Evolutionary conservation across 2,329 filamentous ascomycete species (phyloP), one percentile per base, ranked within the genome.

Genomic region (Moelleriella libera): DNA sequence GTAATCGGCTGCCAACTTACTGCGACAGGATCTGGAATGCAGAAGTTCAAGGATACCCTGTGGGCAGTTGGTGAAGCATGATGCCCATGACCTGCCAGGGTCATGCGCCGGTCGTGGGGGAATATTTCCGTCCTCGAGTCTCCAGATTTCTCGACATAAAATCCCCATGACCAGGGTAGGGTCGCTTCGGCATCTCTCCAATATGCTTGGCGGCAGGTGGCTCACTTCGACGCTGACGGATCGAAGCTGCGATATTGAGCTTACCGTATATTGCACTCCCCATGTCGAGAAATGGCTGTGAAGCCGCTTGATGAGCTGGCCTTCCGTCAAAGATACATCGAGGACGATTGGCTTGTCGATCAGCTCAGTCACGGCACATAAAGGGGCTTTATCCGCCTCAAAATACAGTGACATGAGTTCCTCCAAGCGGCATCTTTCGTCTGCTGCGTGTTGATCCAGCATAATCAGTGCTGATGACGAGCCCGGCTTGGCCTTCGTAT

Each of bases 361-460:
- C 0, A 49, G 9, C 14, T 71, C 65, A 0, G 65, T 63, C 6
- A 55, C 51, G 1, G 62, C 61, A 21, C 49, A 50, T 2, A 54
- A 12, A 2, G 45, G 28, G 4, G 47, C 49, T 1, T 44, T 48
- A 1, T 31, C 40, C 0, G 14, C 30, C 4, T 45, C 43, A 51
- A 80, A 79, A 48, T 78, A 80, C 5, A 53, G 54, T 0, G 55
- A 54, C 60, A 94, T 79, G 1, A 98, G 70, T 0, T 63, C 60
- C 59, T 98, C 92, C 1, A 97, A 75, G 1, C 82, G 80, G 52
- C 85, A 80, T 43, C 92, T 76, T 66, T 98, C 92, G 60, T 96
- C 90, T 3, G 89, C 92, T 1, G 92, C 92, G 60, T 98, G 92
- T 58, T 98, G 92, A 58, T 98, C 92, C 5, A 96, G 74, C 40